Percentiles rank a stretch among this genome's conserved stretches.
phyloP scores from a whole-genome alignment of 1,139 yeast species.

The Candida buenavistaensis region DNA sequence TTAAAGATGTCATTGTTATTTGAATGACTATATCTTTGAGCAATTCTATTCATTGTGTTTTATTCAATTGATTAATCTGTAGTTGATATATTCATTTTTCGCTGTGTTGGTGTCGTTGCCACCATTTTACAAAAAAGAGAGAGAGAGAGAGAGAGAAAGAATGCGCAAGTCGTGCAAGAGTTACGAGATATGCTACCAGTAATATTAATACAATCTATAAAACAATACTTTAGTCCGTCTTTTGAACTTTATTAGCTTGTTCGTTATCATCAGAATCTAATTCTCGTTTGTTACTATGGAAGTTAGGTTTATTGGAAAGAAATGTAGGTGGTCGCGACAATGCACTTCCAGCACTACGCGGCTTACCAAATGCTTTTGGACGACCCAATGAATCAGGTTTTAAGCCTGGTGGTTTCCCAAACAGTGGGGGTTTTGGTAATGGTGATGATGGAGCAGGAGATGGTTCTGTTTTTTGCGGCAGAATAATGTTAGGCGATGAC shows the following conservation, averaged over 20 bases:
- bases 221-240: slow-evolving; percentile 4
- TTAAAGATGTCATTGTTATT: slow-evolving; percentile 27
- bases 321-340: slow-evolving; percentile 36
- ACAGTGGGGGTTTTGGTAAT: slow-evolving; percentile 12
- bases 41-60: slow-evolving; percentile 39
- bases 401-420: slow-evolving; percentile 19
- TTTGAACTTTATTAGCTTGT: slow-evolving; percentile 3
- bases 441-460: slow-evolving; percentile 14
- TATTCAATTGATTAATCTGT: not conserved
- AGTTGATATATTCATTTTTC: not conserved
- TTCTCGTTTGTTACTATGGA: slow-evolving; percentile 15
- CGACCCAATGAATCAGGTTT: slow-evolving; percentile 18
- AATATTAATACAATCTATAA: slow-evolving; percentile 2
- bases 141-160: too few relatives aligned
- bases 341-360: slow-evolving; percentile 15
- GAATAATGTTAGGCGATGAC: slow-evolving; percentile 5
- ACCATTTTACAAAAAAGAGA: too few relatives aligned
- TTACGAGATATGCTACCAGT: not conserved
- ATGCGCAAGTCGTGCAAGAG: slow-evolving; percentile 2
- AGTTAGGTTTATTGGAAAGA: slow-evolving; percentile 29
- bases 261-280: slow-evolving; percentile 11
- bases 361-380: slow-evolving; percentile 25
- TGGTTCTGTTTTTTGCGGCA: slow-evolving; percentile 8
- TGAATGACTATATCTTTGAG: slow-evolving; percentile 38
- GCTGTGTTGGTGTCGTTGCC: slow-evolving; percentile 3